Percentiles rank a stretch among this genome's conserved stretches.
Evolutionary conservation across 2,329 filamentous ascomycete species (phyloP).

Genomic region (Didymella exigua): DNA sequence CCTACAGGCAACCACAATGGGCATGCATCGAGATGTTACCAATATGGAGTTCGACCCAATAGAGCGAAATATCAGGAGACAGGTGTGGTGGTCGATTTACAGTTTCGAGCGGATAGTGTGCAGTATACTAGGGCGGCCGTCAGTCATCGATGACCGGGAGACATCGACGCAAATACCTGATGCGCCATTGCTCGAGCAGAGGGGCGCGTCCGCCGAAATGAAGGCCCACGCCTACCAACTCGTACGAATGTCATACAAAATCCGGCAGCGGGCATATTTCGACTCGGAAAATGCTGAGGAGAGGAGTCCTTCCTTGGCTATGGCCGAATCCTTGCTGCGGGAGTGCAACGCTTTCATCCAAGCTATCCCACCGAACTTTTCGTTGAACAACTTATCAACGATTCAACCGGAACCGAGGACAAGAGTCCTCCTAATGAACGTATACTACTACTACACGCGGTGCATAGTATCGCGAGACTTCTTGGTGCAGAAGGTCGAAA

Average conservation of each 20-base stretch:
- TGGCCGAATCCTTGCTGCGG: conserved; percentile 26
- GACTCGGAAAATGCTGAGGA: conserved; percentile 27
- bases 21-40: conserved; percentile 52
- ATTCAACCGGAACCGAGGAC: conserved; percentile 20
- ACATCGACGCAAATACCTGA: conserved; percentile 30
- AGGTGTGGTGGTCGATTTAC: conserved; percentile 38
- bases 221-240: conserved; percentile 21
- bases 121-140: conserved; percentile 34
- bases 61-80: conserved; percentile 33
- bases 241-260: conserved; percentile 25
- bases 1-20: conserved; percentile 49
- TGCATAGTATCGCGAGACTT: conserved; percentile 35
- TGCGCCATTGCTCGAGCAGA: conserved; percentile 24
- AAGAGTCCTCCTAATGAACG: conserved; percentile 26
- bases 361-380: conserved; percentile 19
- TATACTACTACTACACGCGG: conserved; percentile 33
- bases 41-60: conserved; percentile 47
- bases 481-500: conserved; percentile 31
- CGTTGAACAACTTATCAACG: conserved; percentile 15
- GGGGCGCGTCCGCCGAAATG: conserved; percentile 22
- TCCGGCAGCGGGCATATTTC: conserved; percentile 33
- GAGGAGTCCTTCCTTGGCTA: conserved; percentile 24
- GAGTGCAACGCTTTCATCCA: conserved; percentile 29
- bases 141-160: conserved; percentile 34
- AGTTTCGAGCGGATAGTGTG: conserved; percentile 35